Conservation (phyloP, 192 early-diverging fungal genomes). For the Coemansia sp. region DNA sequence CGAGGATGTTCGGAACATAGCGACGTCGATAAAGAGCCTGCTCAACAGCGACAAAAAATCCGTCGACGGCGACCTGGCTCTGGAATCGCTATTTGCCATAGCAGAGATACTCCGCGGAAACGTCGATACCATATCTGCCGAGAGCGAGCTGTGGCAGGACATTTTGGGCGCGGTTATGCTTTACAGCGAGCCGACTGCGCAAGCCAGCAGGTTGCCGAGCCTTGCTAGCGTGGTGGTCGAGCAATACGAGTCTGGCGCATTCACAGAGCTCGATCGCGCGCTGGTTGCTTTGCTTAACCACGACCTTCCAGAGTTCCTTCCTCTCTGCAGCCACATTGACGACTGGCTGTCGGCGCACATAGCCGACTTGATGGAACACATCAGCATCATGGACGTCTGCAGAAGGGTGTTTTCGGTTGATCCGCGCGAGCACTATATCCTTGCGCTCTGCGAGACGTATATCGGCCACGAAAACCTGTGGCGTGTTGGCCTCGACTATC, state of each 20-base stretch:
- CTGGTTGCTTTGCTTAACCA: conserved; percentile 45
- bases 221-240: conserved; percentile 16
- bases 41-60: neutral
- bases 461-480: conserved; percentile 47
- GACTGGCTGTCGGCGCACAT: conserved; percentile 64
- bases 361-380: conserved; percentile 57
- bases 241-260: conserved; percentile 31
- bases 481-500: conserved; percentile 57
- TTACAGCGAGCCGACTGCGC: conserved; percentile 54
- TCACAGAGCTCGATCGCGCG: conserved; percentile 33
- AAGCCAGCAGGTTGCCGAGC: conserved; percentile 29
- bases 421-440: conserved; percentile 40
- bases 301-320: conserved; percentile 51
- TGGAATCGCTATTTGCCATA: conserved; percentile 16
- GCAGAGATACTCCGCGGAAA: conserved; percentile 43
- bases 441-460: conserved; percentile 34
- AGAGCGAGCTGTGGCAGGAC: conserved; percentile 54
- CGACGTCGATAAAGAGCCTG: conserved; percentile 20
- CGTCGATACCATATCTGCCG: conserved; percentile 33
- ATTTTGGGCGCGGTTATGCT: conserved; percentile 53
- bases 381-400: conserved; percentile 54
- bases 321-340: conserved; percentile 47
- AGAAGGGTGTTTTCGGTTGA: conserved; percentile 25
- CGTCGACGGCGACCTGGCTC: conserved; percentile 7
- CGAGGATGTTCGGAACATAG: conserved; percentile 16